These are phyloP conservation scores for Hygrophila difformis DNA, from an alignment of 257 asterid species.

Conservation along the genomic window DNA sequence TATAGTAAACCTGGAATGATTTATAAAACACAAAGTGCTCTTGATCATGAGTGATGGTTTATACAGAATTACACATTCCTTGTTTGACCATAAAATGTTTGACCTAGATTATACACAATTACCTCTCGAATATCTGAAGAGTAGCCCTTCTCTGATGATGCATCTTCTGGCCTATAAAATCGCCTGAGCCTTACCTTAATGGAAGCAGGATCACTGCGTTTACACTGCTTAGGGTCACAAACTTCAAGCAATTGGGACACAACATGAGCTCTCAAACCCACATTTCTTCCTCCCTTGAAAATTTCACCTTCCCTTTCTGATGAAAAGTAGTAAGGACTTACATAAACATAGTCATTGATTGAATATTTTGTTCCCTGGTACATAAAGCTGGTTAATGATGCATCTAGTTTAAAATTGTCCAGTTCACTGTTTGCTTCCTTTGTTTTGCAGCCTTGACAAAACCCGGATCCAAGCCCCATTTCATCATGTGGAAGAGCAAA, in stretches of 20 bases:
- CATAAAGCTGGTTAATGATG: constrained; percentile 40
- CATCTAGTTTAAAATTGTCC: constrained; percentile 38
- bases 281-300: constrained; percentile 83
- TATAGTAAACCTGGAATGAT: constrained; percentile 63
- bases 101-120: neutral
- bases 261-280: constrained; percentile 72
- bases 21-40: constrained; percentile 13
- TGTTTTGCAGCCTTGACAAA: constrained; percentile 57
- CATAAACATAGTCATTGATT: constrained; percentile 63
- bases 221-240: constrained; percentile 33
- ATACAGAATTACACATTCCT: no score
- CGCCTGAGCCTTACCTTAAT: constrained; percentile 58
- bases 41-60: no score
- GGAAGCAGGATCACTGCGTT: constrained; percentile 32
- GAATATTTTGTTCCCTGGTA: constrained; percentile 52
- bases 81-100: no score
- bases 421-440: constrained; percentile 29
- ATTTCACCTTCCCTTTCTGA: constrained; percentile 50
- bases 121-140: constrained; percentile 90
- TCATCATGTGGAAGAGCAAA: constrained; percentile 41
- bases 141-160: constrained; percentile 74
- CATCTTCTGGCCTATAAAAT: constrained; percentile 85
- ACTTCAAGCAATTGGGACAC: constrained; percentile 77
- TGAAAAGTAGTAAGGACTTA: constrained; percentile 55
- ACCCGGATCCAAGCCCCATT: constrained; percentile 81